phyloP scores from a whole-genome alignment of 495 filamentous ascomycete species.

The Astrothelium macrocarpum region DNA sequence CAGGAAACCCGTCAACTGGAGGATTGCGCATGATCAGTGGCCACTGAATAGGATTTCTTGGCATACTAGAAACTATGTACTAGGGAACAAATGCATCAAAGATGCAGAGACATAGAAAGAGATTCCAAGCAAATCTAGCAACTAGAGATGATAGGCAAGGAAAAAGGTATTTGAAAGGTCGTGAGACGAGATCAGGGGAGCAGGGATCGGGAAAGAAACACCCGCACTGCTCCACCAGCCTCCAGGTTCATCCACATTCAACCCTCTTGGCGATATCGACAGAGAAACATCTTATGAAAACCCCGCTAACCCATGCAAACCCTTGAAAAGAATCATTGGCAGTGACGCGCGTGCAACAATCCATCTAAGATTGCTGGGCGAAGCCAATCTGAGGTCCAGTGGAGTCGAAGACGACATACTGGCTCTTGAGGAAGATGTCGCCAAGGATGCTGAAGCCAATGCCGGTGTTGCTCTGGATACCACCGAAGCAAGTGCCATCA shows the following conservation, averaged over 20 bases:
- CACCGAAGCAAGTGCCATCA: slow-evolving; percentile 28
- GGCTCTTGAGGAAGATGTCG: slow-evolving; percentile 69
- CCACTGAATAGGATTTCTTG: slow-evolving; percentile 1
- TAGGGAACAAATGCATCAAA: background rate
- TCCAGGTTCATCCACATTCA: background rate
- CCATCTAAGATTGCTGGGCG: slow-evolving; percentile 32
- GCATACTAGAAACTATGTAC: background rate
- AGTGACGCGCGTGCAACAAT: background rate
- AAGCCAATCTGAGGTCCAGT: slow-evolving; percentile 50
- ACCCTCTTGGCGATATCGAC: background rate
- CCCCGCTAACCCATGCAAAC: slow-evolving; percentile 7
- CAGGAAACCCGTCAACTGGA: no score
- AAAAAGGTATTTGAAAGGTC: background rate
- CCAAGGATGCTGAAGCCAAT: slow-evolving; percentile 63
- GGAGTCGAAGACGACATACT: slow-evolving; percentile 67
- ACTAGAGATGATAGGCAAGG: background rate
- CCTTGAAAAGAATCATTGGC: background rate
- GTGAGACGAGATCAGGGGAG: background rate
- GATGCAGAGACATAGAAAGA: background rate
- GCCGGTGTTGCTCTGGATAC: slow-evolving; percentile 42
- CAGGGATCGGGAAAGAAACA: background rate
- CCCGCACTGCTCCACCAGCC: slow-evolving; percentile 1
- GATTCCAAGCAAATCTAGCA: background rate
- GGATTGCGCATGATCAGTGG: background rate
- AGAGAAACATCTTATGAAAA: background rate